Percentiles rank a stretch among this genome's conserved stretches.
Evolutionary conservation across 768 basidiomycete genomes (phyloP).

Genomic region (Tricholoma saponaceum): DNA sequence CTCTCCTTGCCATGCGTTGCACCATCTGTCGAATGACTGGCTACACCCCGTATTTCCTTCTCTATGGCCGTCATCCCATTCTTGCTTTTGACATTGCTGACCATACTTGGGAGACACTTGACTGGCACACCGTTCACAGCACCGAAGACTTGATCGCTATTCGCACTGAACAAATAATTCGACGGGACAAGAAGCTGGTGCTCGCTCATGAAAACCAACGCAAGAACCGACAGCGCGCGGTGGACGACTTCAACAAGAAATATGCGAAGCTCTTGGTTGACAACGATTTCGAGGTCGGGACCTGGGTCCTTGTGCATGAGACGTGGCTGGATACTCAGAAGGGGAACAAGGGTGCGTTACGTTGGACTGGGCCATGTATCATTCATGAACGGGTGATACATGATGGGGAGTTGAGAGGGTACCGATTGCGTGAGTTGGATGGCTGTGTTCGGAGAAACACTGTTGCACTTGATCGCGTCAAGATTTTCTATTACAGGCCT

Average conservation of each 20-base stretch:
- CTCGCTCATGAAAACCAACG: too few relatives aligned
- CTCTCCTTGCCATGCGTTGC: constrained; percentile 19
- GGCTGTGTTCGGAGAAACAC: constrained; percentile 1
- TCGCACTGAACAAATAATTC: neutral
- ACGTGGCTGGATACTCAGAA: constrained; percentile 24
- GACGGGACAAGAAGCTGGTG: constrained; percentile 13
- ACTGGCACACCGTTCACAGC: constrained; percentile 3
- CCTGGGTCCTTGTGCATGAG: constrained; percentile 29
- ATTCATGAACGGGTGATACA: constrained; percentile 14
- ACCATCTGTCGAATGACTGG: constrained; percentile 6
- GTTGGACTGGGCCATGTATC: constrained; percentile 26
- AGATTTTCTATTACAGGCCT: constrained; percentile 3
- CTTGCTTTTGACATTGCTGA: constrained; percentile 18
- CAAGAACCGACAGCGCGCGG: constrained; percentile 6
- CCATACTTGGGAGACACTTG: constrained; percentile 18
- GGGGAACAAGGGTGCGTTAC: constrained; percentile 23
- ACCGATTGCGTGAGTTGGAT: constrained; percentile 8
- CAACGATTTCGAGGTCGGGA: constrained; percentile 18
- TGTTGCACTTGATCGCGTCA: constrained; percentile 12
- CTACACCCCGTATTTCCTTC: constrained; percentile 18
- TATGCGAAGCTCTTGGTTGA: constrained; percentile 11
- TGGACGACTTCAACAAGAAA: constrained; percentile 21
- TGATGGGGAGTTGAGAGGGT: neutral
- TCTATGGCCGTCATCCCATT: neutral
- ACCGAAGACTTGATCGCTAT: constrained; percentile 21